Percentiles rank a stretch among this genome's conserved stretches.
Conservation (phyloP, 2,329 filamentous ascomycete species). For the Ophiostoma montium region DNA sequence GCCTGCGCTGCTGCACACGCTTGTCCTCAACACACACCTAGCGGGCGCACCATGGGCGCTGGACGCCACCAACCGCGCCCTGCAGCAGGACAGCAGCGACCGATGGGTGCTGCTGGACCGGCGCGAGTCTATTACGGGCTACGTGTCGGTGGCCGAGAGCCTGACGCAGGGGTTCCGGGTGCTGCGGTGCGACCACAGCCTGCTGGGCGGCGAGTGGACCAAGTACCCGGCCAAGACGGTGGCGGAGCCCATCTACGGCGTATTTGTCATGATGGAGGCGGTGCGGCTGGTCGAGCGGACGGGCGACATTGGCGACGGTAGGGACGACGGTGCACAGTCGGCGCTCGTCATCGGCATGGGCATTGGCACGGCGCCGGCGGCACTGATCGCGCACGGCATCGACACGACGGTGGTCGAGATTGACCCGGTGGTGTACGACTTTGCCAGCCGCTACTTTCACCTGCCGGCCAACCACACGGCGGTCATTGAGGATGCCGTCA, state of each 20-base stretch:
- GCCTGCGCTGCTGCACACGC: conserved; percentile 59
- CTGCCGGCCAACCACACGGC: conserved; percentile 64
- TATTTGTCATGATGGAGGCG: conserved; percentile 93
- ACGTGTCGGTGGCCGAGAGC: conserved; percentile 80
- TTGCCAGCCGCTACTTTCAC: conserved; percentile 69
- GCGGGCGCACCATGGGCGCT: conserved; percentile 43
- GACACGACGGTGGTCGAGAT: conserved; percentile 91
- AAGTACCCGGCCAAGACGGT: conserved; percentile 38
- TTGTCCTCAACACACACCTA: conserved; percentile 61
- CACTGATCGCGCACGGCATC: conserved; percentile 75
- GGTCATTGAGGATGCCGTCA: conserved; percentile 69
- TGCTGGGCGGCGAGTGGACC: conserved; percentile 86
- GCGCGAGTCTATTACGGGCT: conserved; percentile 76
- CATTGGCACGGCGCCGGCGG: conserved; percentile 80
- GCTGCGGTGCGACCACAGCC: conserved; percentile 84
- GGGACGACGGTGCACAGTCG: background rate
- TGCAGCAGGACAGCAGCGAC: conserved; percentile 39
- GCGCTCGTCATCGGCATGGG: conserved; percentile 48
- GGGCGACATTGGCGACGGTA: conserved; percentile 19
- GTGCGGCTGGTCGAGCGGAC: conserved; percentile 54
- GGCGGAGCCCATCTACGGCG: conserved; percentile 79
- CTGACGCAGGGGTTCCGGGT: conserved; percentile 56
- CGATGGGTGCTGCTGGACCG: conserved; percentile 63
- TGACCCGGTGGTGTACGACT: conserved; percentile 75
- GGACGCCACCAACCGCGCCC: conserved; percentile 47